phyloP scores from a whole-genome alignment of 768 basidiomycete genomes.

The Thelephora ganbajun region DNA sequence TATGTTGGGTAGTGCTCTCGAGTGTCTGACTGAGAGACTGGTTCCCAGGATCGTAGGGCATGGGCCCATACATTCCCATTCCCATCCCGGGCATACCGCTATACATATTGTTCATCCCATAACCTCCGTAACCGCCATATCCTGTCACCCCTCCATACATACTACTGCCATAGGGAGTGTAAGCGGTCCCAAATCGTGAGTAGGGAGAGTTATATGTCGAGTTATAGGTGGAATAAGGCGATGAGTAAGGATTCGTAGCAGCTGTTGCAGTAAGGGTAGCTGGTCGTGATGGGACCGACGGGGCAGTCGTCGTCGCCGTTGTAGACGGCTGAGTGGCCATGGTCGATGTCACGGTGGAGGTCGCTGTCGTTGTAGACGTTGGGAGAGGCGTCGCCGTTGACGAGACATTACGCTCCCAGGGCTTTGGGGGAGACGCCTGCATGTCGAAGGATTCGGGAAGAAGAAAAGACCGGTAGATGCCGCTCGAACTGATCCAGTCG shows the following conservation, averaged over 20 bases:
- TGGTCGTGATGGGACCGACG: constrained; percentile 52
- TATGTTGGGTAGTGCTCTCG: constrained; percentile 80
- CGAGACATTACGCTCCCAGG: constrained; percentile 62
- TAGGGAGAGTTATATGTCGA: constrained; percentile 28
- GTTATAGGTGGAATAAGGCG: constrained; percentile 21
- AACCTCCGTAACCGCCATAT: constrained; percentile 20
- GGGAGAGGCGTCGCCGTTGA: constrained; percentile 16
- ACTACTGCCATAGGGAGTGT: constrained; percentile 28
- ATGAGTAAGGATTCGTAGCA: constrained; percentile 16
- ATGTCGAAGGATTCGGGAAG: constrained; percentile 9
- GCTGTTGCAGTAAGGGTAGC: constrained; percentile 25
- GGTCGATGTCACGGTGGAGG: background rate
- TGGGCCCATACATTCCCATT: constrained; percentile 23
- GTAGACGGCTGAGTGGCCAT: constrained; percentile 13
- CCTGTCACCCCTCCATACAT: constrained; percentile 27
- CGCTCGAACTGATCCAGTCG: background rate
- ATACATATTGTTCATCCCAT: constrained; percentile 27
- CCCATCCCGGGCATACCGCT: constrained; percentile 30
- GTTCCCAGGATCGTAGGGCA: constrained; percentile 32
- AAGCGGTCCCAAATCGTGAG: constrained; percentile 25
- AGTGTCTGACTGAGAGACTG: constrained; percentile 77
- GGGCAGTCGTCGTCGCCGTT: constrained; percentile 16
- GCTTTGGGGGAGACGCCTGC: constrained; percentile 81
- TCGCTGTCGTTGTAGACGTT: background rate
- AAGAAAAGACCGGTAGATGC: constrained; percentile 1